Base-by-base conservation (phyloP, 176 grass and related monocot species). In the Oryza nivara region DNA sequence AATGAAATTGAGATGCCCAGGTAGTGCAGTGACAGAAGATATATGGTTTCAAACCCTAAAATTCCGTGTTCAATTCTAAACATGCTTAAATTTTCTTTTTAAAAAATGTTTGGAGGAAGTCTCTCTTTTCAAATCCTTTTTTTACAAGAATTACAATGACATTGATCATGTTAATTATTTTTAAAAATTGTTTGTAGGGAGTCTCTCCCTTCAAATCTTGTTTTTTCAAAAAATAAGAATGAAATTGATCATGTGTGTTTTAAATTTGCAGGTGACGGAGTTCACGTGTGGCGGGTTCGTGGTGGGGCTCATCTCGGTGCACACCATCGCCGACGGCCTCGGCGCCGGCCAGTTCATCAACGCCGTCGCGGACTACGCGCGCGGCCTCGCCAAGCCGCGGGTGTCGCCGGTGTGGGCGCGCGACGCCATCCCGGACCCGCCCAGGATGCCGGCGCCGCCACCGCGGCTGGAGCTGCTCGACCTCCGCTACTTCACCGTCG, bases 291-390 rank as follows among this genome's bases (percentile, higher is more conserved):
- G 96, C 19, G 88, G 93, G 15, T 99, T 99, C 72, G 89, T 92
- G 17, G 86, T 99, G 47, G 93, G 96, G 0, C 89, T 98, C 2
- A 85, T 94, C 78, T 92, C 93, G 3, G 91, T 96, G 67, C 96
- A 96, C 89, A 91, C 91, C 6, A 90, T 99, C 34, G 88, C 91
- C 63, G 96, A 99, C 56, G 96, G 96, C 0, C 88, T 99, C 0
- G 96, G 96, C 44, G 88, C 96, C 11, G 96, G 85, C 0, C 96
- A 96, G 84, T 90, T 99, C 81, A 82, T 96, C 66, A 96, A 94
- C 75, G 91, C 96, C 56, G 87, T 98, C 15, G 91, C 85, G 1
- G 93, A 93, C 44, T 68, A 91, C 56, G 93, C 96, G 22, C 85
- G 93, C 0, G 88, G 88, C 0, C 80, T 91, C 0, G 13, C 82